phyloP scores from a whole-genome alignment of 2,329 filamentous ascomycete species.

The Neonectria ditissima region DNA sequence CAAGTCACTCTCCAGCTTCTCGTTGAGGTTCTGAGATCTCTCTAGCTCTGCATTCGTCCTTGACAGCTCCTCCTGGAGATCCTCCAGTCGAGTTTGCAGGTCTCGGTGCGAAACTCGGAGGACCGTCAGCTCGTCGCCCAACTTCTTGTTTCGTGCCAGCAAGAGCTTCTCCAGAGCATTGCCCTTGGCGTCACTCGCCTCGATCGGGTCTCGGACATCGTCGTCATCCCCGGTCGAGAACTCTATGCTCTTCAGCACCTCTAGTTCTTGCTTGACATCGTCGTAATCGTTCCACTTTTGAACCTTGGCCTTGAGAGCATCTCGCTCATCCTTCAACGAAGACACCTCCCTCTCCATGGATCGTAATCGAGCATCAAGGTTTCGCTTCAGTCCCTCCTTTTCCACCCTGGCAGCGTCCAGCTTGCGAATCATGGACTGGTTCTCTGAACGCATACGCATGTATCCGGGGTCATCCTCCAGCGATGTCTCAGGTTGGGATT shows the following conservation, averaged over 20 bases:
- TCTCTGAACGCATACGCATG: slow-evolving; percentile 90
- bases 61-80: slow-evolving; percentile 85
- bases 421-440: slow-evolving; percentile 89
- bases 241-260: slow-evolving; percentile 97
- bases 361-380: slow-evolving; percentile 80
- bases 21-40: slow-evolving; percentile 83
- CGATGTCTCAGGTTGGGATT: slow-evolving; percentile 68
- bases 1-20: slow-evolving; percentile 92
- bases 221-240: slow-evolving; percentile 93
- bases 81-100: slow-evolving; percentile 81
- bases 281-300: slow-evolving; percentile 95
- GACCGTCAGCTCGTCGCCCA: slow-evolving; percentile 92
- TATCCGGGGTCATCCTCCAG: slow-evolving; percentile 92
- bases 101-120: slow-evolving; percentile 95
- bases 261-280: slow-evolving; percentile 93
- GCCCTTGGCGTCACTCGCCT: slow-evolving; percentile 62
- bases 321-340: slow-evolving; percentile 82
- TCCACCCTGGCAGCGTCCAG: slow-evolving; percentile 87
- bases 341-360: slow-evolving; percentile 83
- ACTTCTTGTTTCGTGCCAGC: slow-evolving; percentile 93
- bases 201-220: slow-evolving; percentile 61
- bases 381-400: slow-evolving; percentile 82
- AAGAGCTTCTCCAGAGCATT: slow-evolving; percentile 92
- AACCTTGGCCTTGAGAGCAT: slow-evolving; percentile 82
- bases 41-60: slow-evolving; percentile 88